phyloP scores from a whole-genome alignment of 1,284 basidiomycete species.

The Ceratobasidium sp. region DNA sequence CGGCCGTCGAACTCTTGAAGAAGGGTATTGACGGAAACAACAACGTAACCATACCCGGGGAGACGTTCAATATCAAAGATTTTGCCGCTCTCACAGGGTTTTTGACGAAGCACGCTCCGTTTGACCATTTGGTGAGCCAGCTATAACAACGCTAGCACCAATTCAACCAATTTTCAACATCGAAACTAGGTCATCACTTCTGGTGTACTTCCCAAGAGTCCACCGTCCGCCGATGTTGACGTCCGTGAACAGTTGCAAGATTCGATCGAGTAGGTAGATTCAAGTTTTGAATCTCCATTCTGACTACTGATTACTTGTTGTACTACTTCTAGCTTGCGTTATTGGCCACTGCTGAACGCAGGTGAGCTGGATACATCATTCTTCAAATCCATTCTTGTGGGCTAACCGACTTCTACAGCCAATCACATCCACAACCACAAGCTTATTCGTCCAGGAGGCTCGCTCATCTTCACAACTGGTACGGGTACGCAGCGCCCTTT shows the following conservation, averaged over 20 bases:
- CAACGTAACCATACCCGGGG: background rate
- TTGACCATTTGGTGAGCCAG: conserved; percentile 18
- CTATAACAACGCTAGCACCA: too few relatives aligned
- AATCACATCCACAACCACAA: conserved; percentile 20
- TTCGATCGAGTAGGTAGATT: background rate
- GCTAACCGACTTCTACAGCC: background rate
- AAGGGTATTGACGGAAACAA: background rate
- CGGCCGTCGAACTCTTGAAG: conserved; percentile 32
- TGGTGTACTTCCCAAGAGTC: background rate
- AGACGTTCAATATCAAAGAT: conserved; percentile 20
- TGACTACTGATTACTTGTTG: background rate
- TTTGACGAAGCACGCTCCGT: conserved; percentile 15
- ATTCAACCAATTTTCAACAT: background rate
- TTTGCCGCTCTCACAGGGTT: conserved; percentile 16
- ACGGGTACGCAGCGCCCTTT: background rate
- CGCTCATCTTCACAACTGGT: conserved; percentile 10
- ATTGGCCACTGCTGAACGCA: conserved; percentile 18
- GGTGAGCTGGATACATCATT: background rate
- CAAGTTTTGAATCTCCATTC: background rate
- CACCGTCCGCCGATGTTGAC: background rate
- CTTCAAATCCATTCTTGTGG: background rate
- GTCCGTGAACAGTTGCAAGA: conserved; percentile 1
- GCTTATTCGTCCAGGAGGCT: conserved; percentile 14
- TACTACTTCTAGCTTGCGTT: conserved; percentile 2
- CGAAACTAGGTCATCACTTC: background rate